Base-by-base conservation (phyloP, 2,329 filamentous ascomycete genomes). In the Ceratocystis albifundus region DNA sequence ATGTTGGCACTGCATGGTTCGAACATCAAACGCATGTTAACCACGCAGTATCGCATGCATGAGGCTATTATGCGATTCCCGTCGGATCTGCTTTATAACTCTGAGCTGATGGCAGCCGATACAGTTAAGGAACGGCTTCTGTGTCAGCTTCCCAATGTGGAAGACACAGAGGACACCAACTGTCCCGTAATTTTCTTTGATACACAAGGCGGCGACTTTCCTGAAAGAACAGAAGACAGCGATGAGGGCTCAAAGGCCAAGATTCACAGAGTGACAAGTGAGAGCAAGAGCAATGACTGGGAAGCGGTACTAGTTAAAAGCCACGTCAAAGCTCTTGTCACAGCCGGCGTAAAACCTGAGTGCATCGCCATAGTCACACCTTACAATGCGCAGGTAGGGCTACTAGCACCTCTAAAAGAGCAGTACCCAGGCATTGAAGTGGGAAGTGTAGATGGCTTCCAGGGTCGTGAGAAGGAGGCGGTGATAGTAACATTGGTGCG, bases 31-130 rank as follows among this genome's bases (percentile, higher is more conserved):
- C 82, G 89, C 64, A 96, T 97, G 89, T 83, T 99, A 28, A 97
- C 90, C 3, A 96, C 88, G 3, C 94, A 99, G 77, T 99, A 99
- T 75, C 90, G 94, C 46, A 99, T 99, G 94, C 91, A 99, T 74
- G 88, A 96, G 72, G 85, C 81, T 65, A 97, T 99, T 71, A 97
- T 97, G 92, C 82, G 85, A 5, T 99, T 96, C 72, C 93, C 94
- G 0, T 96, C 93, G 0, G 83, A 89, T 69, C 87, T 93, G 73
- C 80, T 97, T 10, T 99, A 99, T 76, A 89, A 90, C 68, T 84
- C 83, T 1, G 87, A 87, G 71, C 82, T 99, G 0, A 78, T 92
- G 2, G 93, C 94, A 0, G 91, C 88, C 0, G 89, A 93, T 3
- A 79, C 80, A 0, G 94, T 97, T 69, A 88, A 87, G 73, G 77